Base-by-base conservation (phyloP, 176 grass and related monocot genomes). In the Thalia dealbata region DNA sequence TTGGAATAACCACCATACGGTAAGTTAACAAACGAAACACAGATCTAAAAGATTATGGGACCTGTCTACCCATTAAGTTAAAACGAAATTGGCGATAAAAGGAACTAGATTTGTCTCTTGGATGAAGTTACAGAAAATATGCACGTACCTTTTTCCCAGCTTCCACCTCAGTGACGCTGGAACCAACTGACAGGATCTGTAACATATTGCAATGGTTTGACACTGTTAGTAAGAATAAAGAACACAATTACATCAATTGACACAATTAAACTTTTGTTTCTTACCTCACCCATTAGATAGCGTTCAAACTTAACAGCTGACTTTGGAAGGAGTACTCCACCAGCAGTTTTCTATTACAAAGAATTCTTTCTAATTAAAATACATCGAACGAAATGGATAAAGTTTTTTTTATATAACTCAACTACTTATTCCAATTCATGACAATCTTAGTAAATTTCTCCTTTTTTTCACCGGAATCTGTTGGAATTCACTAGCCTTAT, bases 261-360 rank as follows among this genome's bases (percentile, higher is more conserved):
- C 32, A 38, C 32, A 38, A 38, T 38, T 38, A 3, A 73, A 46
- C 74, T 21, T 71, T n/a, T 28, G 29, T 21, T 13, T 32, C 83
- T 79, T 75, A 91, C 95, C 90, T 99, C 90, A 13, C 95, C 95
- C 95, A 99, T 93, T 73, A 99, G 79, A 70, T 99, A 99, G 38
- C 90, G 84, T 82, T 99, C 95, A 10, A 99, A 99, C 69, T 93
- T 99, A 70, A 93, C 95, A 81, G 95, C 87, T 48, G 95, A 93
- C 84, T 91, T 99, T 1, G 95, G 95, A 69, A 93, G 74, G 68
- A 99, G 69, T 0, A 93, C 90, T 50, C 95, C 95, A 55, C 90
- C 95, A 85, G 76, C 78, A 85, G 95, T 93, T 88, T 99, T 99
- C 95, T 99, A 59, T 59, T 27, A 61, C 63, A 73, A 80, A 66